Evolutionary conservation across 306 rosid genomes (phyloP).

Genomic region (Myrica gale): DNA sequence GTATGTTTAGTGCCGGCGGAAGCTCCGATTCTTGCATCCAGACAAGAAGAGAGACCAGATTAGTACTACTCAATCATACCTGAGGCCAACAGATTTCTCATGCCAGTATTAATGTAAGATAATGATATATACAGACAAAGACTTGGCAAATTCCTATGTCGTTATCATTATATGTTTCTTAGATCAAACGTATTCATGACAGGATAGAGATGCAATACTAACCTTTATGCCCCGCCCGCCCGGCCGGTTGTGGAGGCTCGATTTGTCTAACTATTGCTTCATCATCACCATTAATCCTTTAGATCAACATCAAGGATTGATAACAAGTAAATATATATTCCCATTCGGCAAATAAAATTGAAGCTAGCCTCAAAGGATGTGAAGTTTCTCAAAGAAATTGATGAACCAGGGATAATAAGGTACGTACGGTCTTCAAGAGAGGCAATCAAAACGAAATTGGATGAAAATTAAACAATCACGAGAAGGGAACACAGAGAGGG

Average conservation of each 20-base stretch:
- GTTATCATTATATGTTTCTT: neutral
- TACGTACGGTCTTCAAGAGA: neutral
- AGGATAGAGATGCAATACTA: neutral
- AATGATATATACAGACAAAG: neutral
- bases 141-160: neutral
- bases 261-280: neutral
- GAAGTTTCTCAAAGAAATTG: neutral
- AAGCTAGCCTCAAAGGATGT: neutral
- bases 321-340: neutral
- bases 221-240: neutral
- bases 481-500: no score
- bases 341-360: neutral
- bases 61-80: no score
- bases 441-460: neutral
- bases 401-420: neutral
- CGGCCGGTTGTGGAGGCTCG: no score
- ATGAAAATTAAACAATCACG: neutral
- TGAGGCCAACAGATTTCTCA: neutral
- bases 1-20: slow-evolving; percentile 1
- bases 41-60: no score
- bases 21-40: neutral
- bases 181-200: neutral
- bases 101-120: neutral
- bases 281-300: neutral
- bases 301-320: neutral